Evolutionary conservation across 2,329 filamentous ascomycete species (phyloP), one percentile per base, ranked within the genome.

Genomic region (Aspergillus thermomutatus): DNA sequence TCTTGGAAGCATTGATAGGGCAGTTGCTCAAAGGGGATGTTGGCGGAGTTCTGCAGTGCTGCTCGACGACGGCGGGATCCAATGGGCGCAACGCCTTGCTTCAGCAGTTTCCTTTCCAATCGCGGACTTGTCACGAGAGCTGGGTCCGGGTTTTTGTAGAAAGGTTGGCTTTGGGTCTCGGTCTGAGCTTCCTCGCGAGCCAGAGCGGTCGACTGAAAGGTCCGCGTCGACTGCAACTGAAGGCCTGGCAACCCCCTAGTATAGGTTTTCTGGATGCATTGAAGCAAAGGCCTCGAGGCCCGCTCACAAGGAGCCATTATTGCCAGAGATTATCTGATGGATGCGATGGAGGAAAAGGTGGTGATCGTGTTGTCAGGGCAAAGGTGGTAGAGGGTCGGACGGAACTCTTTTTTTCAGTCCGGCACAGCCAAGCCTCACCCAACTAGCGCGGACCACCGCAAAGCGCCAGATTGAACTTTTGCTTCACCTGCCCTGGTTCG

Each of bases 1-100:
- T 97, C 92, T 77, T 99, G 94, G 79, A 97, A 99, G 76, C 91
- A 94, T 82, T 97, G 93, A 78, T 95, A 99, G 19, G 94, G 94
- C 64, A 99, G 80, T 72, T 93, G 89, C 79, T 96, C 91, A 71
- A 99, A 97, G 26, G 92, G 91, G 50, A 96, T 79, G 67, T 88
- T 83, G 60, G 82, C 61, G 79, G 83, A 66, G 79, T 84, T 68
- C 82, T 78, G 85, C 59, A 92, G 74, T 27, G 89, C 89, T 27
- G 86, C 84, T 71, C 93, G 88, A 61, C 92, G 88, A 80, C 92
- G 86, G 66, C 92, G 87, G 48, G 92, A 96, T 51, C 92, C 92
- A 66, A 96, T 80, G 52, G 91, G 91, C 60, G 84, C 81, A 47
- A 86, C 82, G 54, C 90, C 88, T 62, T 83, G 78, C 70, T 84